Conservation (phyloP, 2,329 filamentous ascomycete genomes). For the Colletotrichum eleusines region DNA sequence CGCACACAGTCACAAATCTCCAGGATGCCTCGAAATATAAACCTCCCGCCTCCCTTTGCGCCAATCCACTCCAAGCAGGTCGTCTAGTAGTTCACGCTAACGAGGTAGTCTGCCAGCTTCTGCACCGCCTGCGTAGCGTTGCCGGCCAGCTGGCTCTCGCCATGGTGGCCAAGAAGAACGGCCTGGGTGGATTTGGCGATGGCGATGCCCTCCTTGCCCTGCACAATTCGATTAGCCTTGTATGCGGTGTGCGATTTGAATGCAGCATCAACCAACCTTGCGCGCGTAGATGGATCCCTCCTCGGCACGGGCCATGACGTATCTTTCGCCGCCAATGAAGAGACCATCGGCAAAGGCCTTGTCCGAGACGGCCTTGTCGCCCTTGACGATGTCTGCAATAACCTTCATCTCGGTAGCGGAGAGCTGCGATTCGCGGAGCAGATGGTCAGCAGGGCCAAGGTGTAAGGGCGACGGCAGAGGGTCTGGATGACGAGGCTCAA, state of each 20-base stretch:
- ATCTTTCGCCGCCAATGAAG: conserved; percentile 81
- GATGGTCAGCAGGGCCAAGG: conserved; percentile 9
- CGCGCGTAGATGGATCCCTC: conserved; percentile 86
- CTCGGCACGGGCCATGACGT: conserved; percentile 80
- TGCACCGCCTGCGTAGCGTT: conserved; percentile 84
- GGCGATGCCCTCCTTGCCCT: conserved; percentile 83
- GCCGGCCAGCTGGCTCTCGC: conserved; percentile 78
- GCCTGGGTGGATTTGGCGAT: conserved; percentile 90
- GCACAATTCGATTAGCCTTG: conserved; percentile 30
- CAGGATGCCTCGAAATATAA: conserved; percentile 14
- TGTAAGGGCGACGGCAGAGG: conserved; percentile 6
- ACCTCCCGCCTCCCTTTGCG: conserved; percentile 18
- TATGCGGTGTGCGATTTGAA: neutral
- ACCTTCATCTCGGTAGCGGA: conserved; percentile 70
- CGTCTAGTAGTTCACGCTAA: conserved; percentile 79
- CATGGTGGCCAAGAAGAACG: conserved; percentile 89
- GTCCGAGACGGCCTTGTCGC: conserved; percentile 64
- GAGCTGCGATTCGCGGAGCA: conserved; percentile 59
- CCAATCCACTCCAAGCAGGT: conserved; percentile 23
- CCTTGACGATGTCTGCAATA: conserved; percentile 65
- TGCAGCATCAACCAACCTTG: conserved; percentile 70
- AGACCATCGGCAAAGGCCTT: conserved; percentile 79
- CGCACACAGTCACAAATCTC: conserved; percentile 30
- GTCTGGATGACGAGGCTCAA: conserved; percentile 2
- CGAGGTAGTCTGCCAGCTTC: conserved; percentile 88